Evolutionary conservation across 768 basidiomycete species (phyloP), one percentile per base, ranked within the genome.

Genomic region (Porphyrellus cyaneotinctus): DNA sequence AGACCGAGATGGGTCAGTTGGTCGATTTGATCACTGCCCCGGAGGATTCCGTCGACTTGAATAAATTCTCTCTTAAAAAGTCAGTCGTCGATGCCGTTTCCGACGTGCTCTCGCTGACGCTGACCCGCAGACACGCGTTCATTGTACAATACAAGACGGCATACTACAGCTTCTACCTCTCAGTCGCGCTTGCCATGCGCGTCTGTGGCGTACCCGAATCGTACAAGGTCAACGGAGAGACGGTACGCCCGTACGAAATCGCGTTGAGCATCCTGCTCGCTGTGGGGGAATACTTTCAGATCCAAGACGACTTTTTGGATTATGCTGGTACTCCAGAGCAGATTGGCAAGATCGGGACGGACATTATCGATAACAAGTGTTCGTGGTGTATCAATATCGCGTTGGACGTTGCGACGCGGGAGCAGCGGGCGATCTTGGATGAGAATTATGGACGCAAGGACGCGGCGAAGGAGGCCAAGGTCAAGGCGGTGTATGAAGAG

Each of bases 291-390:
- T 99, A 98, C 74, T 98, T 98, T 84, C 95, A 99, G 72, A 80
- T 95, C 53, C 95, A 99, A 72, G 95, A 98, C 67, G 95, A 98
- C 72, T 97, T 86, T 72, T 82, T 98, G 62, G 97, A 99, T 71
- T 97, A 83, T 67, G 85, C 88, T 18, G 93, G 87, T 6, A 81
- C 89, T 9, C 91, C 93, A 0, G 93, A 94, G 71, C 79, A 88
- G 61, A 88, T 97, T 47, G 95, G 95, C 43, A 98, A 99, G 75
- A 84, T 99, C 53, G 97, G 95, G 20, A 98, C 95, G 15, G 97
- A 98, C 69, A 99, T 99, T 64, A 70, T 97, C 53, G 95, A 99
- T 72, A 97, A 97, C 83, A 99, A 99, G 75, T 98, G 95, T 72
- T 88, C 88, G 17, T 99, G 95, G 97, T 86, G 87, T 61, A 78